Evolutionary conservation across 202 grass and related monocot genomes (phyloP).

Genomic region (Saccharum hybrid): DNA sequence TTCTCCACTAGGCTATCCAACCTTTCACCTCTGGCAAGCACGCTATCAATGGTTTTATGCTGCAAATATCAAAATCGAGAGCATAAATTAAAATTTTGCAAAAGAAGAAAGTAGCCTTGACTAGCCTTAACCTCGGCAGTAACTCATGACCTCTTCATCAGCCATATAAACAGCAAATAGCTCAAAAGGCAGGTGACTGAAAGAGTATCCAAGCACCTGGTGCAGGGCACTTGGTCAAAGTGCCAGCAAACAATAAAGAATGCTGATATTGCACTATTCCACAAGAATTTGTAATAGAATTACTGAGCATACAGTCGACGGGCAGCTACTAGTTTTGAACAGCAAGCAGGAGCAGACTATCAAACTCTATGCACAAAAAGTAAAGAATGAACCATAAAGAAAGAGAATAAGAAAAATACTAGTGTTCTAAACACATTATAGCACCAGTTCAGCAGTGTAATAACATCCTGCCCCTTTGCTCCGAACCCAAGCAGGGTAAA

Average conservation of each 20-base stretch:
- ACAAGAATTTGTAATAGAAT: background rate
- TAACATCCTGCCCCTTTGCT: background rate
- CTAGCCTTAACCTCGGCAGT: background rate
- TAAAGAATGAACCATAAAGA: background rate
- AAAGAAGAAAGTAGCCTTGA: constrained; percentile 15
- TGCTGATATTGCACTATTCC: background rate
- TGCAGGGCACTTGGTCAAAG: constrained; percentile 20
- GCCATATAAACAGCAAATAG: background rate
- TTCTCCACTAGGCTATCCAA: constrained; percentile 62
- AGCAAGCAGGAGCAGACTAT: background rate
- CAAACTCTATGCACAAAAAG: background rate
- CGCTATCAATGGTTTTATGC: constrained; percentile 66
- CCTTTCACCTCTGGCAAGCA: constrained; percentile 51
- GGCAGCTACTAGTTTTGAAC: background rate
- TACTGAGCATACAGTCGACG: background rate
- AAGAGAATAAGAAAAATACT: background rate
- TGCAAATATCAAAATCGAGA: constrained; percentile 46
- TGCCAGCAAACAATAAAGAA: constrained; percentile 19
- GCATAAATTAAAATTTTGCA: constrained; percentile 13
- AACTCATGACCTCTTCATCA: background rate
- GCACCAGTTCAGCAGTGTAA: background rate
- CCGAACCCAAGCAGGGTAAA: background rate
- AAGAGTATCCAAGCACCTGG: background rate
- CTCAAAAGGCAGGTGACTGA: background rate
- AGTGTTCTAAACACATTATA: background rate